phyloP scores from a whole-genome alignment of 331 rosid species.

The Rosa hybrid region DNA sequence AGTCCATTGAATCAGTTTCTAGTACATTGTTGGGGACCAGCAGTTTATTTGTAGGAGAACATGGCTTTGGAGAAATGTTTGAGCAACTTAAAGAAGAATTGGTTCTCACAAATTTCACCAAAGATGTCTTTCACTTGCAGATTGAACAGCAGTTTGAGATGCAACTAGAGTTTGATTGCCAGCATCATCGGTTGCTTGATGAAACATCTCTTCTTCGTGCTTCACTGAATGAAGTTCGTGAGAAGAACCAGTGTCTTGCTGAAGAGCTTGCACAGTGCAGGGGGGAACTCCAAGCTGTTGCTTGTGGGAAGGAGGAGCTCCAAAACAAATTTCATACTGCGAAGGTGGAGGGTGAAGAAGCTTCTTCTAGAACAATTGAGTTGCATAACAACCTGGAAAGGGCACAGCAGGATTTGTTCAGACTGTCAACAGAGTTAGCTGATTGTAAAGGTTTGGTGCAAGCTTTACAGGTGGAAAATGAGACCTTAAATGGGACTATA shows the following conservation, averaged over 20 bases:
- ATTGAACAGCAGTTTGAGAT: constrained; percentile 61
- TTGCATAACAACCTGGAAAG: constrained; percentile 57
- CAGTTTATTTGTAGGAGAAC: constrained; percentile 30
- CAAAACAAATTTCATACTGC: constrained; percentile 45
- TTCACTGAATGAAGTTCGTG: constrained; percentile 47
- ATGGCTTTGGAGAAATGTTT: constrained; percentile 42
- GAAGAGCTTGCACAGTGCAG: constrained; percentile 69
- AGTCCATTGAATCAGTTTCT: constrained; percentile 49
- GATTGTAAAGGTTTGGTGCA: constrained; percentile 61
- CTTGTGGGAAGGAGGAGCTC: constrained; percentile 55
- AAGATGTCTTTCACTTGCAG: constrained; percentile 62
- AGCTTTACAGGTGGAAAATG: constrained; percentile 64
- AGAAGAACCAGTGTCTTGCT: constrained; percentile 59
- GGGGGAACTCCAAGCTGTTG: constrained; percentile 51
- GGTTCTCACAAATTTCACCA: constrained; percentile 51
- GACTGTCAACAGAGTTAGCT: constrained; percentile 61
- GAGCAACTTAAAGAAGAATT: constrained; percentile 80
- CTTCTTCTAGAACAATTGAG: constrained; percentile 56
- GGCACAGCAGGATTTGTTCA: constrained; percentile 51
- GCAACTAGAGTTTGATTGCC: constrained; percentile 55
- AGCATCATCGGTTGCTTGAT: constrained; percentile 40
- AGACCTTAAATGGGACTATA: constrained; percentile 47
- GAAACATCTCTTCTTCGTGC: constrained; percentile 54
- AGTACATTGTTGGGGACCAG: constrained; percentile 33
- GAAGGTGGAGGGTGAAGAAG: constrained; percentile 54